A percentile compares a stretch with the other conserved stretches of the same genome.
These are phyloP conservation scores for Brettanomyces naardenensis DNA, from an alignment of 805 yeast species.

Conservation along the genomic window DNA sequence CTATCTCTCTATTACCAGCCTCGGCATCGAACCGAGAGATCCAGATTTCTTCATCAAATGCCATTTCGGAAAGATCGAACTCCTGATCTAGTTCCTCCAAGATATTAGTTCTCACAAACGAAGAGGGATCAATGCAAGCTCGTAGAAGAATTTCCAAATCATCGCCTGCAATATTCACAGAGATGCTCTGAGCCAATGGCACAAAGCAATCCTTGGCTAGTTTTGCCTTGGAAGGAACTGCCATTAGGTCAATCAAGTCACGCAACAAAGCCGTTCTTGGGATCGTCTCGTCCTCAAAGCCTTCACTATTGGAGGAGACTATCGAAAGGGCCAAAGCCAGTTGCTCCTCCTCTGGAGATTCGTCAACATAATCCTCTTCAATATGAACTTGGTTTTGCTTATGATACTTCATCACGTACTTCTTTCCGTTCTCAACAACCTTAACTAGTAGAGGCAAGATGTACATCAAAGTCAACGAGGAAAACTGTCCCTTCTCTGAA, in stretches of 20 bases:
- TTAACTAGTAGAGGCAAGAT: conserved; percentile 65
- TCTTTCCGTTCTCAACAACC: conserved; percentile 61
- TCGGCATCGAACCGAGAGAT: conserved; percentile 72
- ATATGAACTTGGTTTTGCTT: conserved; percentile 36
- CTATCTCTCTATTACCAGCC: conserved; percentile 50
- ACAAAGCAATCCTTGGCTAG: conserved; percentile 76
- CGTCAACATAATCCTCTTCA: conserved; percentile 68
- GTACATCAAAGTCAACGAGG: conserved; percentile 60
- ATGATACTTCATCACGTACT: conserved; percentile 43
- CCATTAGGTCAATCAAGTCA: conserved; percentile 58
- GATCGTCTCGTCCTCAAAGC: conserved; percentile 54
- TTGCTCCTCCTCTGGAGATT: conserved; percentile 85
- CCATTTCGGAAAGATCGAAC: conserved; percentile 45
- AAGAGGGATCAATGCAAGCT: conserved; percentile 50
- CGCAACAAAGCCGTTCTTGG: conserved; percentile 62
- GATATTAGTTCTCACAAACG: conserved; percentile 69
- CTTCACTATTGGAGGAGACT: conserved; percentile 58
- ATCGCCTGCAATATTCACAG: conserved; percentile 45
- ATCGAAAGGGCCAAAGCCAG: conserved; percentile 70
- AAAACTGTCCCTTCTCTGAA: conserved; percentile 66
- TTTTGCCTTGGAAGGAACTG: conserved; percentile 71
- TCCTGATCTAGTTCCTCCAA: conserved; percentile 84
- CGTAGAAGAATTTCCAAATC: conserved; percentile 57
- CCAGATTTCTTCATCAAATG: conserved; percentile 52
- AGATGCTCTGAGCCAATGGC: conserved; percentile 67